Conservation (phyloP, 2,329 filamentous ascomycete species). For the Colletotrichum spaethianum region DNA sequence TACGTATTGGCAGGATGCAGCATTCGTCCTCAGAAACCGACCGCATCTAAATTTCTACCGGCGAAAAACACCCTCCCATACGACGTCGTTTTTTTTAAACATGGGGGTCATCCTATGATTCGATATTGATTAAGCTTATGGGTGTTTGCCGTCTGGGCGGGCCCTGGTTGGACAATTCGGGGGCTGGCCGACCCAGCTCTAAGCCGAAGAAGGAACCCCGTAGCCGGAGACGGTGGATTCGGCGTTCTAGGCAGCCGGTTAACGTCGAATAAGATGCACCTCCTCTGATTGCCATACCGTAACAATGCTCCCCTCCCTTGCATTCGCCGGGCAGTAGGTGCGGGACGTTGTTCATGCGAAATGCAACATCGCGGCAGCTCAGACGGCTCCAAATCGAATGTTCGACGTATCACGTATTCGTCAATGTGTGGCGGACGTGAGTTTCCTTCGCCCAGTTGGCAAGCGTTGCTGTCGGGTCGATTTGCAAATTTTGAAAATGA, state of each 20-base stretch:
- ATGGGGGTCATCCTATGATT: background rate
- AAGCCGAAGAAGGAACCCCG: conserved; percentile 2
- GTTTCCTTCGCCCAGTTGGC: background rate
- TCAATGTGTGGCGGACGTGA: too few species aligned
- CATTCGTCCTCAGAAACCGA: background rate
- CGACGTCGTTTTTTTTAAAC: background rate
- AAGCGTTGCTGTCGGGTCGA: background rate
- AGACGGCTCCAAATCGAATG: background rate
- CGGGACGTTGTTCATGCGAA: background rate
- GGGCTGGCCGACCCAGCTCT: background rate
- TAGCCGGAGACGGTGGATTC: conserved; percentile 4
- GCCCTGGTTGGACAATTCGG: conserved; percentile 14
- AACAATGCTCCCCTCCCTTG: conserved; percentile 1
- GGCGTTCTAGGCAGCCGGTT: conserved; percentile 25
- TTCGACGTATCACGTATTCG: background rate
- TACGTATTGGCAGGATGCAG: background rate
- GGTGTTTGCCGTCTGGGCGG: background rate
- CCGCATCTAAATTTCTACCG: background rate
- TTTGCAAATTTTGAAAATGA: background rate
- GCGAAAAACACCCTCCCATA: background rate
- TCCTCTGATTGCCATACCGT: conserved; percentile 9
- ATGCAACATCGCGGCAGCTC: background rate
- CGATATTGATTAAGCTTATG: conserved; percentile 23
- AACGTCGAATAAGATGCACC: conserved; percentile 21
- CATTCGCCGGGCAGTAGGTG: background rate